Evolutionary conservation across 1,284 basidiomycete genomes (phyloP).

Genomic region (Flammula alnicola): DNA sequence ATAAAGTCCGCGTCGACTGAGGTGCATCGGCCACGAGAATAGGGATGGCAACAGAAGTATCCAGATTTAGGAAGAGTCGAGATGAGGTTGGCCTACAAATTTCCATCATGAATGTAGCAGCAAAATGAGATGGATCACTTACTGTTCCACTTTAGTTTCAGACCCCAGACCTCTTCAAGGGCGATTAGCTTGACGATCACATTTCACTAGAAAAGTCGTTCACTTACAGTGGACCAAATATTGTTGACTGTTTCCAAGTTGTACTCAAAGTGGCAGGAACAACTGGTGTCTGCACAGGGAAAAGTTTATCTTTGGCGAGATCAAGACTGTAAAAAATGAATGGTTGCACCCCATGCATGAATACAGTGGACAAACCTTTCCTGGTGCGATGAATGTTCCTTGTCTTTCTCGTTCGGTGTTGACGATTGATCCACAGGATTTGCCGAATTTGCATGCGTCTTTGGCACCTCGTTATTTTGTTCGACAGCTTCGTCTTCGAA

Average conservation of each 20-base stretch:
- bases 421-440: not conserved
- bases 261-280: conserved; percentile 10
- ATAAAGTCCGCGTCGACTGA: conserved; percentile 32
- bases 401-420: not conserved
- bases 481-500: conserved; percentile 56
- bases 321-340: conserved; percentile 37
- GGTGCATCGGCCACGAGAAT: conserved; percentile 44
- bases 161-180: conserved; percentile 38
- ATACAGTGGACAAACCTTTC: conserved; percentile 11
- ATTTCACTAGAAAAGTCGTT: conserved; percentile 9
- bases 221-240: conserved; percentile 62
- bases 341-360: not conserved
- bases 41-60: conserved; percentile 46
- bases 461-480: conserved; percentile 12
- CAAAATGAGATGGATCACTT: conserved; percentile 1
- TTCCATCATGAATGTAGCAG: conserved; percentile 6
- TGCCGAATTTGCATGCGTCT: not conserved
- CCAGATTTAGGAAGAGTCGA: conserved; percentile 46
- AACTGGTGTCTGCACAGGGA: conserved; percentile 39
- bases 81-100: conserved; percentile 24
- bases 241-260: conserved; percentile 44
- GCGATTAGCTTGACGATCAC: conserved; percentile 12
- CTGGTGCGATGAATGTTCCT: not conserved
- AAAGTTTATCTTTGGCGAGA: conserved; percentile 48
- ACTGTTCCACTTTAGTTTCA: conserved; percentile 12